Conservation (phyloP, 371 early-diverging fungal genomes). For the Apophysomyces trapeziformis region DNA sequence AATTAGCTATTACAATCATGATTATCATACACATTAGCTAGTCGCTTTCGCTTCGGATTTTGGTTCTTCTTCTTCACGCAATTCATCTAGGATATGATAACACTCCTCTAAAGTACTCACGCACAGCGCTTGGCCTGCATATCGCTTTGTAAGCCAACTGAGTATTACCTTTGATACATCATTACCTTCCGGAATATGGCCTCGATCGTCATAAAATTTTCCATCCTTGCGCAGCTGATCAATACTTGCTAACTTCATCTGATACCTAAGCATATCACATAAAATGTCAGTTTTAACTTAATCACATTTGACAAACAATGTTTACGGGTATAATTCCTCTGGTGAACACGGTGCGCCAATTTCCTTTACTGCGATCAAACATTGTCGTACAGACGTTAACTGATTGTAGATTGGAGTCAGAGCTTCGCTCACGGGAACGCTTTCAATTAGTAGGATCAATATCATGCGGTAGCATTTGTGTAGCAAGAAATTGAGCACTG, state of each 20-base stretch:
- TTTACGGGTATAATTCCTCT: slow-evolving; percentile 52
- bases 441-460: slow-evolving; percentile 75
- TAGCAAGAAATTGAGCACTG: slow-evolving; percentile 74
- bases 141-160: neutral
- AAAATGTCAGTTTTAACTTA: neutral
- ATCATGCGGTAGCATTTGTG: slow-evolving; percentile 88
- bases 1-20: slow-evolving; percentile 1
- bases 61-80: slow-evolving; percentile 48
- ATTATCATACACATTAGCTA: neutral
- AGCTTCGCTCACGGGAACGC: slow-evolving; percentile 82
- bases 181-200: slow-evolving; percentile 79
- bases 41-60: neutral
- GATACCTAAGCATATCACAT: slow-evolving; percentile 49
- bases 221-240: slow-evolving; percentile 83
- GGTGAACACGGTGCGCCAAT: slow-evolving; percentile 76
- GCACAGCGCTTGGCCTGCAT: slow-evolving; percentile 70
- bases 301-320: neutral
- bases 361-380: slow-evolving; percentile 77
- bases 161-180: neutral
- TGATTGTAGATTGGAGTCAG: slow-evolving; percentile 85
- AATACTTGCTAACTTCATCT: slow-evolving; percentile 83
- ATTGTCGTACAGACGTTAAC: slow-evolving; percentile 81
- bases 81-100: slow-evolving; percentile 73
- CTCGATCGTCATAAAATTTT: slow-evolving; percentile 82
- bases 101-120: slow-evolving; percentile 82